Evolutionary conservation across 163 green algal genomes (phyloP).

Genomic region (Botryococcus braunii): DNA sequence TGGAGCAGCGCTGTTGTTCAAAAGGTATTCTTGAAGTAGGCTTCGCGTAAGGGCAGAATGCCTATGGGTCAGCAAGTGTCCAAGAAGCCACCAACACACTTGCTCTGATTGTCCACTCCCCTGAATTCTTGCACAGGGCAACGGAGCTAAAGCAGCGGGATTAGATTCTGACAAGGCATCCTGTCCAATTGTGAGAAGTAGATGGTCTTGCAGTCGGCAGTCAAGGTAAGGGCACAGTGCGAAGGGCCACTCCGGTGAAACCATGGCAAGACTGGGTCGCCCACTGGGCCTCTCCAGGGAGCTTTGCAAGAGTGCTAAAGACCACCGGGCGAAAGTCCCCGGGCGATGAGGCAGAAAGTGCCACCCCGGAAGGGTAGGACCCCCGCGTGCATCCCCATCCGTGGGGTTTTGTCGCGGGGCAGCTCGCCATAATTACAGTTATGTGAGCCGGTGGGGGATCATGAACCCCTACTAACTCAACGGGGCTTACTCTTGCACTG

Average conservation of each 20-base stretch:
- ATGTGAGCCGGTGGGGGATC: conserved; percentile 77
- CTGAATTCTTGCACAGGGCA: too few species aligned
- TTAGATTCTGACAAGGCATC: too few species aligned
- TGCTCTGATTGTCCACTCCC: too few species aligned
- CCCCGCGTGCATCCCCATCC: conserved; percentile 28
- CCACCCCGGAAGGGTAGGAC: conserved; percentile 74
- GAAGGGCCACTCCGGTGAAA: conserved; percentile 77
- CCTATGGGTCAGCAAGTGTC: too few species aligned
- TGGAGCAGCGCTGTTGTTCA: too few species aligned
- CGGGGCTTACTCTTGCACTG: conserved; percentile 94
- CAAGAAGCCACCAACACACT: too few species aligned
- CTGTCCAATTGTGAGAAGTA: too few species aligned
- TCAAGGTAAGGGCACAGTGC: conserved; percentile 63
- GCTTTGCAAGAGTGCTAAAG: conserved; percentile 17
- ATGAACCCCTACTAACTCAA: conserved; percentile 87
- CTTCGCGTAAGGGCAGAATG: too few species aligned
- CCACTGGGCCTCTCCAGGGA: conserved; percentile 16
- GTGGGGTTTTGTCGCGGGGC: conserved; percentile 35
- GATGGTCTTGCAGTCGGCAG: background rate
- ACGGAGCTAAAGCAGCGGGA: too few species aligned
- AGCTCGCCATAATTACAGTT: conserved; percentile 91
- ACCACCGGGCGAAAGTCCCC: conserved; percentile 92
- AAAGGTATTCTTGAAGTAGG: too few species aligned
- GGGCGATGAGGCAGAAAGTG: conserved; percentile 88
- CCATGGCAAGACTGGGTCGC: conserved; percentile 8